These are phyloP conservation scores for Leccinum disarticulatum DNA, from an alignment of 768 basidiomycete genomes.

Conservation along the genomic window DNA sequence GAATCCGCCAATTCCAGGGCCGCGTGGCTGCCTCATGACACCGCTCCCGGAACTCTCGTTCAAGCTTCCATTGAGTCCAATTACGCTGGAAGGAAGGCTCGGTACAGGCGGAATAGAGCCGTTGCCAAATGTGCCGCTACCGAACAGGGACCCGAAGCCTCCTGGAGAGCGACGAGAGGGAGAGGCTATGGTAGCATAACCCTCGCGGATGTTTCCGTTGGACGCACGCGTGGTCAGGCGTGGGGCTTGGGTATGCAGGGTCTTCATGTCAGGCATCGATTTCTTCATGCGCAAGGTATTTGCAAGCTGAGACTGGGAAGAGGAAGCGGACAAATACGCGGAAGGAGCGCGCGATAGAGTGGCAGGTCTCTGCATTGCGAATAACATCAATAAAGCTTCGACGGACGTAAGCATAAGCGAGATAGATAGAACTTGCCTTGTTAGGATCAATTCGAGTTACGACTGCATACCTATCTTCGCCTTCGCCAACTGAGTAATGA, in stretches of 20 bases:
- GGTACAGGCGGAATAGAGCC: conserved; percentile 72
- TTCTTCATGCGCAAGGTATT: conserved; percentile 85
- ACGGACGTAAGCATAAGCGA: conserved; percentile 20
- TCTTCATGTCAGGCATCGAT: conserved; percentile 98
- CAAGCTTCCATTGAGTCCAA: conserved; percentile 45
- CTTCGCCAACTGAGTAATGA: conserved; percentile 91
- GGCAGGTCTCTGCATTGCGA: conserved; percentile 30
- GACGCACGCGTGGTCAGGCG: conserved; percentile 79
- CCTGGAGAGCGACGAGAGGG: conserved; percentile 75
- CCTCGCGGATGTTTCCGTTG: conserved; percentile 84
- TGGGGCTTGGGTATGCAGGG: conserved; percentile 74
- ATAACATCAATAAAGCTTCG: conserved; percentile 16
- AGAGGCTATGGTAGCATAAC: conserved; percentile 84
- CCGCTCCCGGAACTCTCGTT: conserved; percentile 40
- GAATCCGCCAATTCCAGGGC: conserved; percentile 79
- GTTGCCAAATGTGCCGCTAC: conserved; percentile 36
- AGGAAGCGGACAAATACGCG: conserved; percentile 66
- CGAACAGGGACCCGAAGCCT: conserved; percentile 71
- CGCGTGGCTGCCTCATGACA: conserved; percentile 83
- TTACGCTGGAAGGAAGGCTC: conserved; percentile 60
- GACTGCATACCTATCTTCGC: conserved; percentile 90
- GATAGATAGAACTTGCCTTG: conserved; percentile 51
- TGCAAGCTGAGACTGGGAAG: conserved; percentile 42
- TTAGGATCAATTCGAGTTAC: conserved; percentile 89
- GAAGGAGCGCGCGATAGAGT: conserved; percentile 82